phyloP scores from a whole-genome alignment of 306 rosid species.

The Pueraria montana region DNA sequence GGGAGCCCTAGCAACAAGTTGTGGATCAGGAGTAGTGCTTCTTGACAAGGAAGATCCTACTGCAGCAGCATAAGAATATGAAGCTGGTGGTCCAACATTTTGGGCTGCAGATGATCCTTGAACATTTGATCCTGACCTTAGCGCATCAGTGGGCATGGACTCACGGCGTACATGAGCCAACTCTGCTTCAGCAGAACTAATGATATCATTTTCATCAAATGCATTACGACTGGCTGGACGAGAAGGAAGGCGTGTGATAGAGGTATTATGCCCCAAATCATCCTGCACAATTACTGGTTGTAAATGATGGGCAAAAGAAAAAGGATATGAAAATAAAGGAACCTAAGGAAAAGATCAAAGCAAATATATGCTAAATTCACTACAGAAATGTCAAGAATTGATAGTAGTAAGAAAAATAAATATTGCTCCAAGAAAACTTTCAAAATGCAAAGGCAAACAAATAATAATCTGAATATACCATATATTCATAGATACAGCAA shows the following conservation, averaged over 20 bases:
- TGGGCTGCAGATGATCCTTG: slow-evolving; percentile 75
- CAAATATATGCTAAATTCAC: neutral
- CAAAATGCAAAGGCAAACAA: neutral
- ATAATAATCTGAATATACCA: neutral
- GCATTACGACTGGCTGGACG: slow-evolving; percentile 95
- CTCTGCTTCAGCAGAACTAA: slow-evolving; percentile 73
- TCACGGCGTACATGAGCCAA: slow-evolving; percentile 65
- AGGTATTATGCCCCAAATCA: slow-evolving; percentile 73
- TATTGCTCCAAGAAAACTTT: neutral
- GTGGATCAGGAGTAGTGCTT: slow-evolving; percentile 97
- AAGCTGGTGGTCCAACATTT: slow-evolving; percentile 68
- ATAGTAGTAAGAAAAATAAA: neutral
- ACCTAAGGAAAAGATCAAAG: neutral
- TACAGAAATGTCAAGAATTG: neutral
- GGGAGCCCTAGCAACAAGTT: slow-evolving; percentile 85
- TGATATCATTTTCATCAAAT: slow-evolving; percentile 79
- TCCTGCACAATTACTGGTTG: slow-evolving; percentile 65
- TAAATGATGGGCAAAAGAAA: slow-evolving; percentile 21
- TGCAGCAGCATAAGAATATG: slow-evolving; percentile 89
- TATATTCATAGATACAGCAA: neutral
- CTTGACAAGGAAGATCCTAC: slow-evolving; percentile 89
- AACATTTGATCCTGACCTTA: slow-evolving; percentile 68
- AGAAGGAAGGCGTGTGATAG: slow-evolving; percentile 76
- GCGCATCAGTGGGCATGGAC: slow-evolving; percentile 57
- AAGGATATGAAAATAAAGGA: neutral